These are phyloP conservation scores for Verticillium nonalfalfae DNA, from an alignment of 2,329 filamentous ascomycete genomes.

Conservation along the genomic window DNA sequence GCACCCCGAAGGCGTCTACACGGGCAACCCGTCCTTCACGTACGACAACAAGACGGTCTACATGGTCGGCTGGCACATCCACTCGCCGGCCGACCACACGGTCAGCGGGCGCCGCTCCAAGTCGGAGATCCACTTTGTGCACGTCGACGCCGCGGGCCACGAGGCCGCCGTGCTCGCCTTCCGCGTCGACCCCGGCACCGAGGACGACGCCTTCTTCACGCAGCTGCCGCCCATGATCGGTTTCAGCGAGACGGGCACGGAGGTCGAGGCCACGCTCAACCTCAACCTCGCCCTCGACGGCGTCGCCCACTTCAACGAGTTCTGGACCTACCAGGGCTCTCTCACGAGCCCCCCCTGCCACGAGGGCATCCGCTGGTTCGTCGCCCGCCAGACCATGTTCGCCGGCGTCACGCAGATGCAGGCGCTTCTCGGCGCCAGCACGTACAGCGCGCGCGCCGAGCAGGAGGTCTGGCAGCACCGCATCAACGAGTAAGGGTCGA, in stretches of 20 bases:
- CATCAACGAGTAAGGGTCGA: constrained; percentile 27
- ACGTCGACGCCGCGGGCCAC: constrained; percentile 31
- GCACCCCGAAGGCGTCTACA: constrained; percentile 26
- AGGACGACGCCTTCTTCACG: constrained; percentile 29
- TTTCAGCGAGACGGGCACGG: constrained; percentile 23
- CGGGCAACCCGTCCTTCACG: constrained; percentile 29
- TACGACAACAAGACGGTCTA: constrained; percentile 41
- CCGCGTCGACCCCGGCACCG: constrained; percentile 34
- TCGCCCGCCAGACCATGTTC: constrained; percentile 18
- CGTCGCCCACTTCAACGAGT: constrained; percentile 31
- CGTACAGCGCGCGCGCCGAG: constrained; percentile 34
- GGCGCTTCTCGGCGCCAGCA: constrained; percentile 33
- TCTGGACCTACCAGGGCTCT: constrained; percentile 41
- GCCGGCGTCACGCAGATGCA: constrained; percentile 40
- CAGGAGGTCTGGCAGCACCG: constrained; percentile 40
- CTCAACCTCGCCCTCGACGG: constrained; percentile 24
- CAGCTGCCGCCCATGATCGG: constrained; percentile 31
- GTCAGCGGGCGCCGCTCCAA: constrained; percentile 33
- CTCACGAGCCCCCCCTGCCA: constrained; percentile 39
- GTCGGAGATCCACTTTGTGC: constrained; percentile 43
- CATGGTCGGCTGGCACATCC: constrained; percentile 43
- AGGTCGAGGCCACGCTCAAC: constrained; percentile 17
- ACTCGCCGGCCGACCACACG: constrained; percentile 41
- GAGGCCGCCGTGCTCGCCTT: constrained; percentile 38
- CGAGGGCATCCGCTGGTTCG: constrained; percentile 38